These are phyloP conservation scores for Phoenix dactylifera DNA, from an alignment of 176 grass and related monocot genomes.

Conservation along the genomic window DNA sequence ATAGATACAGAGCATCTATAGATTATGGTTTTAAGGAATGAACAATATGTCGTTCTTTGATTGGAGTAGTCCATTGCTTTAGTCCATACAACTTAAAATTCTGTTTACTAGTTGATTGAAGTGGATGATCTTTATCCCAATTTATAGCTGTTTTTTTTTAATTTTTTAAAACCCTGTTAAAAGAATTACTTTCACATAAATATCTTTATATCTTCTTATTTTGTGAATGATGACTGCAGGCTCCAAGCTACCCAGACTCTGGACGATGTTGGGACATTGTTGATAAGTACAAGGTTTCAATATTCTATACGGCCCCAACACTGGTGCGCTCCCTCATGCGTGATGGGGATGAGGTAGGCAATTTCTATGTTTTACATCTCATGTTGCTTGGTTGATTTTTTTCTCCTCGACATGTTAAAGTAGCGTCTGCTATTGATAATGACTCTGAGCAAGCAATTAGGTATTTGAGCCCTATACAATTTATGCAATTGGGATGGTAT, in stretches of 20 bases:
- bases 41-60: no score
- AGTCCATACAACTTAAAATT: no score
- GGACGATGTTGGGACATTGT: conserved; percentile 93
- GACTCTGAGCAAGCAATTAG: neutral
- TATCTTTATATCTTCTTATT: no score
- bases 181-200: no score
- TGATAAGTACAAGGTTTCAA: conserved; percentile 85
- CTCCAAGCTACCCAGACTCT: conserved; percentile 84
- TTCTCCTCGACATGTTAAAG: neutral
- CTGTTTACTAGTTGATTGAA: no score
- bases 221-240: conserved; percentile 44
- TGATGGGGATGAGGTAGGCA: conserved; percentile 61
- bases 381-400: neutral
- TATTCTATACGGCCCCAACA: conserved; percentile 99
- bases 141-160: no score
- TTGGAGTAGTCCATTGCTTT: no score
- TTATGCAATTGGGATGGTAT: no score
- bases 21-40: no score
- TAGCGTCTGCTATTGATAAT: neutral
- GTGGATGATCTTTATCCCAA: no score
- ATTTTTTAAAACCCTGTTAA: no score
- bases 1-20: no score
- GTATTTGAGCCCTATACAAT: neutral
- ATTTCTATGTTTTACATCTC: neutral
- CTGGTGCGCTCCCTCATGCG: conserved; percentile 92